These are phyloP conservation scores for Rhizophora apiculata DNA, from an alignment of 345 rosid genomes.

Conservation along the genomic window DNA sequence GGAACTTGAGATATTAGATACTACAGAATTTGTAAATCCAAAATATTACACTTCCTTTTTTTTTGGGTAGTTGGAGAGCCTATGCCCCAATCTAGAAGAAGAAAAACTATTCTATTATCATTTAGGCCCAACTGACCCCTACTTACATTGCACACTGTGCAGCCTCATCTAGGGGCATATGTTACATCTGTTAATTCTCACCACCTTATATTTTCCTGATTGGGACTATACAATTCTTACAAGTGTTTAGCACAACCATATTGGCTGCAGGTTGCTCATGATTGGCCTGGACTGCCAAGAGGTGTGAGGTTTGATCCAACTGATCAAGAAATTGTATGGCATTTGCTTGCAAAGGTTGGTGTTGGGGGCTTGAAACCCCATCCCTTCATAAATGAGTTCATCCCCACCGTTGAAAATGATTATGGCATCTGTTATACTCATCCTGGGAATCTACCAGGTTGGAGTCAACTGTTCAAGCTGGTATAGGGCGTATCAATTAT, in stretches of 20 bases:
- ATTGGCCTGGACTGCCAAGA: constrained; percentile 90
- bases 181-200: not conserved
- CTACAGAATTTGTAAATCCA: too few species aligned
- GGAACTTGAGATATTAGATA: too few species aligned
- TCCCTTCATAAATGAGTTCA: constrained; percentile 78
- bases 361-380: constrained; percentile 46
- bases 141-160: too few species aligned
- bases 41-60: too few species aligned
- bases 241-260: not conserved
- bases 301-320: constrained; percentile 97
- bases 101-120: too few species aligned
- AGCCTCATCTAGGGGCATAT: too few species aligned
- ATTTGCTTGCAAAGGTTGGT: constrained; percentile 69
- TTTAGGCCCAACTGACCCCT: too few species aligned
- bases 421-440: constrained; percentile 96
- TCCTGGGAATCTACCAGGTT: constrained; percentile 92
- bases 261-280: constrained; percentile 59
- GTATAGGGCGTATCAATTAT: not conserved
- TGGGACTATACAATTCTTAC: not conserved
- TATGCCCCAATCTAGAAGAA: too few species aligned
- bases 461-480: constrained; percentile 11
- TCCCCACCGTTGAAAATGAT: constrained; percentile 70
- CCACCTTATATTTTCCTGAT: not conserved
- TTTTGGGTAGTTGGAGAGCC: too few species aligned
- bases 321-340: constrained; percentile 86